phyloP scores from a whole-genome alignment of 306 rosid species.

The Inga leiocalycina region DNA sequence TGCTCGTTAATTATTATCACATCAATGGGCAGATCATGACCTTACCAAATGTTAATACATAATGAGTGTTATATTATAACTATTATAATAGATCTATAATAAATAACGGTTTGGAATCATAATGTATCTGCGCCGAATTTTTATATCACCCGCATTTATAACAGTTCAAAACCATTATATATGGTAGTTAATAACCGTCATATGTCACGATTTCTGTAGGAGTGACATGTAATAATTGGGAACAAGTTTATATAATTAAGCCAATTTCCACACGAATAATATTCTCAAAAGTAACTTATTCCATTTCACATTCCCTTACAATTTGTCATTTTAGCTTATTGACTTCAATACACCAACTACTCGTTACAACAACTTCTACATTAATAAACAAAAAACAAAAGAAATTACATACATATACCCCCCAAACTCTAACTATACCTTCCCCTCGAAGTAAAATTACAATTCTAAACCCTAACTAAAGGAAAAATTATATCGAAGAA shows the following conservation, averaged over 20 bases:
- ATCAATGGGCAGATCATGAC: too few relatives aligned
- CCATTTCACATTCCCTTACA: slow-evolving; percentile 26
- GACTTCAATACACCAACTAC: slow-evolving; percentile 32
- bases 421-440: slow-evolving; percentile 48
- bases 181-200: too few relatives aligned
- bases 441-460: slow-evolving; percentile 45
- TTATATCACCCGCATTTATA: too few relatives aligned
- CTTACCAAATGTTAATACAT: too few relatives aligned
- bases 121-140: too few relatives aligned
- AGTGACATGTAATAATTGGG: neutral
- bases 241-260: neutral
- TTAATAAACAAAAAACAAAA: slow-evolving; percentile 13
- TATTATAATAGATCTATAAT: too few relatives aligned
- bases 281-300: slow-evolving; percentile 37
- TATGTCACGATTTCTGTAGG: too few relatives aligned
- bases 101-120: too few relatives aligned
- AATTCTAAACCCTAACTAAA: neutral
- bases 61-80: too few relatives aligned
- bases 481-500: neutral
- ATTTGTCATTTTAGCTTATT: slow-evolving; percentile 43
- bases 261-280: neutral
- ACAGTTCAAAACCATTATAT: too few relatives aligned
- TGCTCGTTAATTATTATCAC: too few relatives aligned
- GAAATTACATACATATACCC: slow-evolving; percentile 43
- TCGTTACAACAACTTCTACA: slow-evolving; percentile 37